phyloP scores from a whole-genome alignment of 805 yeast genomes.

The Yamadazyma paraphyllophila region DNA sequence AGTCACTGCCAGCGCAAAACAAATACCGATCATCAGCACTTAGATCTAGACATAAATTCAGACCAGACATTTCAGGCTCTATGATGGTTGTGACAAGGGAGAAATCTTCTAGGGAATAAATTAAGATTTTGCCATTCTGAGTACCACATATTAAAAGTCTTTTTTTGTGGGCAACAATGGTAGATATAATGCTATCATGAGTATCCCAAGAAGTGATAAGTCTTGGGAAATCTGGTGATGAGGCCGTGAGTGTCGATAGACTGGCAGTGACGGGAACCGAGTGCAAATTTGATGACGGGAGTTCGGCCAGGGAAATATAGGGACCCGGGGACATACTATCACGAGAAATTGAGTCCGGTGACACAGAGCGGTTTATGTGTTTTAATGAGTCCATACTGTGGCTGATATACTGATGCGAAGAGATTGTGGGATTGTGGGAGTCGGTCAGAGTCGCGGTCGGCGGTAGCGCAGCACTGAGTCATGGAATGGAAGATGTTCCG shows the following conservation, averaged over 20 bases:
- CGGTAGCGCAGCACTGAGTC: too few species aligned
- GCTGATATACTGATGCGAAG: background rate
- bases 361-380: background rate
- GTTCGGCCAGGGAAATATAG: slow-evolving; percentile 1
- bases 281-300: background rate
- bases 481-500: too few species aligned
- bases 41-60: slow-evolving; percentile 68
- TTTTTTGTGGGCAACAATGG: slow-evolving; percentile 56
- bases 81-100: slow-evolving; percentile 33
- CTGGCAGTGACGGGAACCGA: background rate
- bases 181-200: slow-evolving; percentile 69
- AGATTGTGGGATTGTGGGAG: too few species aligned
- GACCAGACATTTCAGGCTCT: slow-evolving; percentile 52
- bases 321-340: slow-evolving; percentile 4
- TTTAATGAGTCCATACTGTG: slow-evolving; percentile 5
- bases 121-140: slow-evolving; percentile 75
- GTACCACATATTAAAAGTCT: slow-evolving; percentile 82
- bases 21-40: slow-evolving; percentile 55
- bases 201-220: slow-evolving; percentile 76
- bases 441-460: too few species aligned
- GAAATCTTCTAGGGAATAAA: slow-evolving; percentile 65
- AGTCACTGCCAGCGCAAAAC: slow-evolving; percentile 88
- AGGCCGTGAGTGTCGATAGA: background rate
- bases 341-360: slow-evolving; percentile 1
- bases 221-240: slow-evolving; percentile 2